phyloP scores from a whole-genome alignment of 2,329 filamentous ascomycete genomes.

The Septoria linicola region DNA sequence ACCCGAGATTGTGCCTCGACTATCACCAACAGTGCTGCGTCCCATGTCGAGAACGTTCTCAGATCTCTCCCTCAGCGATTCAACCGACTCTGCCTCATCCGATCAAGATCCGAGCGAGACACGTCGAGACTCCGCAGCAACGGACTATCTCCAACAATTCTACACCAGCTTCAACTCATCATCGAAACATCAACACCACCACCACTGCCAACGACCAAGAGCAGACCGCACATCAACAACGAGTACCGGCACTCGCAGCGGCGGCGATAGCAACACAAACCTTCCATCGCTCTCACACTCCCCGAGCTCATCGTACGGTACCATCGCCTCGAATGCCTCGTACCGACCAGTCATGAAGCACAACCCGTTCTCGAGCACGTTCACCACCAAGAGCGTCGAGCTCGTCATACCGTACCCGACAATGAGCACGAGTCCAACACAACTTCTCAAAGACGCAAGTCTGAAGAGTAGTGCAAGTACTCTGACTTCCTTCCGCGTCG shows the following conservation, averaged over 20 bases:
- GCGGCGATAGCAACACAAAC: slow-evolving; percentile 32
- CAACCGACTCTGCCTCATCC: slow-evolving; percentile 20
- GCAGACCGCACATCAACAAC: slow-evolving; percentile 26
- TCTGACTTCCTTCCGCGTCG: slow-evolving; percentile 34
- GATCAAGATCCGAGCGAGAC: slow-evolving; percentile 14
- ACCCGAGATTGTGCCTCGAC: slow-evolving; percentile 49
- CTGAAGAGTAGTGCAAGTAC: slow-evolving; percentile 37
- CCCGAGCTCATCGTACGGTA: slow-evolving; percentile 47
- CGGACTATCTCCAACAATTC: slow-evolving; percentile 46
- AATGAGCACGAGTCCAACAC: slow-evolving; percentile 26
- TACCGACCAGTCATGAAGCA: slow-evolving; percentile 43
- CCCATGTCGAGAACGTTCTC: slow-evolving; percentile 43
- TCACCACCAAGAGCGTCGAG: slow-evolving; percentile 40
- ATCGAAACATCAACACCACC: slow-evolving; percentile 24
- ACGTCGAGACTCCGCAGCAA: slow-evolving; percentile 40
- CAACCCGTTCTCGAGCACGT: slow-evolving; percentile 42
- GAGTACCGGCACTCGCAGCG: slow-evolving; percentile 10
- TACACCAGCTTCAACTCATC: slow-evolving; percentile 33
- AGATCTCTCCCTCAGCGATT: slow-evolving; percentile 39
- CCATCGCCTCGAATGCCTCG: slow-evolving; percentile 43
- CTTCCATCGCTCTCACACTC: slow-evolving; percentile 50
- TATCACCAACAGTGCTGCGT: slow-evolving; percentile 47
- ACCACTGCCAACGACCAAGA: slow-evolving; percentile 1
- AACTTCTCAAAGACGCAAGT: slow-evolving; percentile 31
- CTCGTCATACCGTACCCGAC: slow-evolving; percentile 44